Evolutionary conservation across 192 early-diverging fungal genomes (phyloP), one percentile per base, ranked within the genome.

Genomic region (Geosiphon pyriformis): DNA sequence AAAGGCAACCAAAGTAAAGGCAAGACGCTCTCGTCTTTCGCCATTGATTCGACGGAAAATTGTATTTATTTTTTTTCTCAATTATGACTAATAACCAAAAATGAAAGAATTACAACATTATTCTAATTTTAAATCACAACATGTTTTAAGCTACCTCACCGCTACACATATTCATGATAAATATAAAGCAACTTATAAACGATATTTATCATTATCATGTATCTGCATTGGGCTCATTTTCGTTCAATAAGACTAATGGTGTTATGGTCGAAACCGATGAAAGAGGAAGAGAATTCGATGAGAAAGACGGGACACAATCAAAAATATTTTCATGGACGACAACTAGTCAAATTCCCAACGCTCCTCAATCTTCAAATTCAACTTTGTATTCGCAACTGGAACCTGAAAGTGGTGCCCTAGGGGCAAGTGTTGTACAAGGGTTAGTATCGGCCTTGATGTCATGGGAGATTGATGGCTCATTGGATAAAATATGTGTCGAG

Each of bases 391-490:
- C 25, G 1, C 23, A 48, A 22, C 10, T 11, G 3, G 54, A 67
- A 35, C 1, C 17, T 20, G 54, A 56, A 35, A 30, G 25, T n/a
- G n/a, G 31, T 8, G 65, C 65, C 22, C 33, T 67, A 23, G 65
- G 49, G 15, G 25, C 65, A 29, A 77, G 31, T 7, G 37, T 27
- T 26, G 67, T 62, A 48, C 49, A 62, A 58, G 32, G 22, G 27
- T 46, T 56, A 32, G 65, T 81, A 12, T 84, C 75, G 34, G 32
- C 34, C 35, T 51, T 81, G 53, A 69, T 84, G 66, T 71, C 74
- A 23, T 86, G 82, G 86, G 78, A 75, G n/a, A 57, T 84, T n/a
- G 80, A 83, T 54, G 52, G 52, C 11, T 74, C 75, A 4, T 53
- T 87, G 10, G 87, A 87, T 56, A 29, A 34, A 17, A 64, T 76